These are phyloP conservation scores for Calonectria naviculata DNA, from an alignment of 2,329 filamentous ascomycete genomes.

Conservation along the genomic window DNA sequence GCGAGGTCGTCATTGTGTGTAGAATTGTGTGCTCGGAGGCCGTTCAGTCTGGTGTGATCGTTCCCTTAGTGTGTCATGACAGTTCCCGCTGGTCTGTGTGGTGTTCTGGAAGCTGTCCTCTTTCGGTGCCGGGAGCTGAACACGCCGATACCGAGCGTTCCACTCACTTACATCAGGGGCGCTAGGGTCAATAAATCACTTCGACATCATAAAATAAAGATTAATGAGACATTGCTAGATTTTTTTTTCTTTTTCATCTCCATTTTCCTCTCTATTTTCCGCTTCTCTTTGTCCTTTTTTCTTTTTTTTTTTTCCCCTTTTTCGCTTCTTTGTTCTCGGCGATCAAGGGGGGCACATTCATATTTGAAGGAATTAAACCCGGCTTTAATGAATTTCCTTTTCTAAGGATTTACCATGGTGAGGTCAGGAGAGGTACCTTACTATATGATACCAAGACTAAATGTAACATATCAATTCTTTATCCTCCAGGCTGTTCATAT, in stretches of 20 bases:
- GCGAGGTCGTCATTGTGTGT: slow-evolving; percentile 21
- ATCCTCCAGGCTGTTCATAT: too few relatives aligned
- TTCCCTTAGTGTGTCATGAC: slow-evolving; percentile 11
- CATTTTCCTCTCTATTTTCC: neutral
- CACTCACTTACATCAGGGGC: neutral
- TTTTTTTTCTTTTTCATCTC: neutral
- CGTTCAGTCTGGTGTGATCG: slow-evolving; percentile 16
- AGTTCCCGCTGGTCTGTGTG: slow-evolving; percentile 17
- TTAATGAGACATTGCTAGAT: neutral
- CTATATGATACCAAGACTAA: too few relatives aligned
- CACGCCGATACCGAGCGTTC: slow-evolving; percentile 13
- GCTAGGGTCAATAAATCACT: neutral
- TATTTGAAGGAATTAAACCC: too few relatives aligned
- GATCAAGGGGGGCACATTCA: too few relatives aligned
- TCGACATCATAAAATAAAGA: neutral
- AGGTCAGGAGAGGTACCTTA: too few relatives aligned
- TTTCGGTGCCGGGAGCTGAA: slow-evolving; percentile 32
- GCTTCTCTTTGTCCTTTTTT: too few relatives aligned
- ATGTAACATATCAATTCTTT: too few relatives aligned
- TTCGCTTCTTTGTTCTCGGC: too few relatives aligned
- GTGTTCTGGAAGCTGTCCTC: slow-evolving; percentile 43
- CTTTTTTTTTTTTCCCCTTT: too few relatives aligned
- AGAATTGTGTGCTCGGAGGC: neutral
- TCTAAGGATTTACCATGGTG: too few relatives aligned
- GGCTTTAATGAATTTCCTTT: too few relatives aligned